Evolutionary conservation across 2,329 filamentous ascomycete genomes (phyloP), one percentile per base, ranked within the genome.

Genomic region (Ceratocystis huliohia): DNA sequence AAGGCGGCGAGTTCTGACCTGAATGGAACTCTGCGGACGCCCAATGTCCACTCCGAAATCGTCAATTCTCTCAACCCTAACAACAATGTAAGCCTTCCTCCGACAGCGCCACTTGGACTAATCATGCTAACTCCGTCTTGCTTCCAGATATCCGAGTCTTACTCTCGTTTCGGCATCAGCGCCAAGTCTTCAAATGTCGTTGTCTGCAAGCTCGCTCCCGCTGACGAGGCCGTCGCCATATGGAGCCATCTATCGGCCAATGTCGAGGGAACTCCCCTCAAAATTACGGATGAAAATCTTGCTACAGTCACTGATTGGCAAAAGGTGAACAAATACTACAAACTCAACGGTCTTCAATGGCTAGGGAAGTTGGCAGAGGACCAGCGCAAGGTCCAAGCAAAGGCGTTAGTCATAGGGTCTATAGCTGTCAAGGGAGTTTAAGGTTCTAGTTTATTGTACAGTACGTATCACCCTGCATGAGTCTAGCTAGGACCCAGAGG

Each of bases 31-130:
- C 78, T 93, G 66, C 89, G 87, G 74, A 94, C 89, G 4, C 86
- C 87, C 57, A 96, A 96, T 71, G 84, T 96, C 3, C 92, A 96
- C 74, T 92, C 89, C 0, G 92, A 96, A 76, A 88, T 91, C 66
- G 91, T 96, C 37, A 88, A 88, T 70, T 86, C 85, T 2, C 78
- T 96, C 57, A 92, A 86, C 68, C 82, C 88, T 0, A 91, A 88
- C 69, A 93, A 91, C 74, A 96, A 96, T 74, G 89, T 91, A 74
- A 69, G 69, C 37, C 59, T 37, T 15, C 48, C 61, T 67, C 56
- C 46, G 56, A 4, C 3, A 15, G 7, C 17, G 33, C 48, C 6
- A 2, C 33, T 22, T 3, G 7, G 1, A n/a, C 10, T 48, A 20
- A 46, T 25, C 17, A 25, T 5, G 25, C n/a, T 63, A 63, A 59